These are phyloP conservation scores for Pycnococcus provasolii DNA, from an alignment of 139 green algal species.

Conservation along the genomic window DNA sequence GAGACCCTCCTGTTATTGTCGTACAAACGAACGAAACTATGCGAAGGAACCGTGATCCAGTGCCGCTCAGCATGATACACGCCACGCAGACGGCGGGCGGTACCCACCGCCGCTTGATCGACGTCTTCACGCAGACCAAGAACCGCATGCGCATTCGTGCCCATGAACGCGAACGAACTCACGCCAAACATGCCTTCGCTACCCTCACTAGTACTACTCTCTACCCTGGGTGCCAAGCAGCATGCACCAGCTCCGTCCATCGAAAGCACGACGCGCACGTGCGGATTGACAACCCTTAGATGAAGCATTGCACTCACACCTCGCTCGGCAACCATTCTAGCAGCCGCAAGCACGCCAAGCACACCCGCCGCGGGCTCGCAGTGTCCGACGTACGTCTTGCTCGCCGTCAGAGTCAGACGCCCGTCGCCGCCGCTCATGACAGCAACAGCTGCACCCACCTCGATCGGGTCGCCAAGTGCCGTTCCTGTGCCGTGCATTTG, in stretches of 20 bases:
- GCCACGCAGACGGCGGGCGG: too few species aligned
- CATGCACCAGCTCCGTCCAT: too few species aligned
- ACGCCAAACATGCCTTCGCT: constrained; percentile 27
- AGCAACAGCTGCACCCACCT: constrained; percentile 30
- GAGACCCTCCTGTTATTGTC: too few species aligned
- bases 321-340: background rate
- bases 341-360: constrained; percentile 41
- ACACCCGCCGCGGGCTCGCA: constrained; percentile 27
- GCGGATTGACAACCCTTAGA: constrained; percentile 49
- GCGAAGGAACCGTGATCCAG: too few species aligned
- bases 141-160: constrained; percentile 16
- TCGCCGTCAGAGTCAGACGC: constrained; percentile 36
- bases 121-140: background rate
- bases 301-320: constrained; percentile 8
- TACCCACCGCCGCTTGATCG: too few species aligned
- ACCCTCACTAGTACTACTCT: too few species aligned
- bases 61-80: too few species aligned
- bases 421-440: constrained; percentile 24
- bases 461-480: constrained; percentile 39
- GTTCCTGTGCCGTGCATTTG: constrained; percentile 34
- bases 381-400: constrained; percentile 17
- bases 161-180: constrained; percentile 34
- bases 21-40: too few species aligned
- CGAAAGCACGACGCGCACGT: constrained; percentile 23
- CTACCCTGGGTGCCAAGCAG: background rate